These are phyloP conservation scores for Fusarium guadeloupense DNA, from an alignment of 2,329 filamentous ascomycete species.

Conservation along the genomic window DNA sequence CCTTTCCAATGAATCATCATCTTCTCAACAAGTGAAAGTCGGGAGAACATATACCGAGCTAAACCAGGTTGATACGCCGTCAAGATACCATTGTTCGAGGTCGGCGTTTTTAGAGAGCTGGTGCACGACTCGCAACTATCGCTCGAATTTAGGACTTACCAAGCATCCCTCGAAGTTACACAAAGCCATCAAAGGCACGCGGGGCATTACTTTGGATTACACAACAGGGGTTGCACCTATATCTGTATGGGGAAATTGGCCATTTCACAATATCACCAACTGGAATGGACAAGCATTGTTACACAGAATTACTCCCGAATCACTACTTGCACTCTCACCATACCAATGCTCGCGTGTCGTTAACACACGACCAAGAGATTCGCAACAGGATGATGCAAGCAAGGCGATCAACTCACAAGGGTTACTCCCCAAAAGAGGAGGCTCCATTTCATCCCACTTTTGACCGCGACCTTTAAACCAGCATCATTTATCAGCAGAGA, in stretches of 20 bases:
- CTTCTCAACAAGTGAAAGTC: not conserved
- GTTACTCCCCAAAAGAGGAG: conserved; percentile 1
- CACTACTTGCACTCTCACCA: conserved; percentile 10
- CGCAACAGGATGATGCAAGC: conserved; percentile 9
- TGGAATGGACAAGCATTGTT: conserved; percentile 13
- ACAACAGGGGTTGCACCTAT: conserved; percentile 27
- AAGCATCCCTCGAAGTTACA: conserved; percentile 5
- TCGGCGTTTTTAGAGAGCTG: conserved; percentile 7
- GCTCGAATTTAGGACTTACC: not conserved
- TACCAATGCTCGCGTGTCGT: conserved; percentile 9
- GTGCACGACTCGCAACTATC: not conserved
- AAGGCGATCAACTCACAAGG: conserved; percentile 13
- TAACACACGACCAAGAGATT: conserved; percentile 18
- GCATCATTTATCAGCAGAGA: not conserved
- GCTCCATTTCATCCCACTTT: conserved; percentile 19
- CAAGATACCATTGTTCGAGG: not conserved
- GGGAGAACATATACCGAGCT: not conserved
- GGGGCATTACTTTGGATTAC: conserved; percentile 23
- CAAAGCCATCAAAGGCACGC: conserved; percentile 16
- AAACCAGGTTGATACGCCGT: not conserved
- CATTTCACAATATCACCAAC: conserved; percentile 11
- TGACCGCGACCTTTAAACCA: conserved; percentile 2
- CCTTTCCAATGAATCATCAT: not conserved
- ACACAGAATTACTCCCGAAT: conserved; percentile 11
- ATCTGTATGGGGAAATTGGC: conserved; percentile 29